These are phyloP conservation scores for Clarireedia monteithiana DNA, from an alignment of 2,329 filamentous ascomycete species.

Conservation along the genomic window DNA sequence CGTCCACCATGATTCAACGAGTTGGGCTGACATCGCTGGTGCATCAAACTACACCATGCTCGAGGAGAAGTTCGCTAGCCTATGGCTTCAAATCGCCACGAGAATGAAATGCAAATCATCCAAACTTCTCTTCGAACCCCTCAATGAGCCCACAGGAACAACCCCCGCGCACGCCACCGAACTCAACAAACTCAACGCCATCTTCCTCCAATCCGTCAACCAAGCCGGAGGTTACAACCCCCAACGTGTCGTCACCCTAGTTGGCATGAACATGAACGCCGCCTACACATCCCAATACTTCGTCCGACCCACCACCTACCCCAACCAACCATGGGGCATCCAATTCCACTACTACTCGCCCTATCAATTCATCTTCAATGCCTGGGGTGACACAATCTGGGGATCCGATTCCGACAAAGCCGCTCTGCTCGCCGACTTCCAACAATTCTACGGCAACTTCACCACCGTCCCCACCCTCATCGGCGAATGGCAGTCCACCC, in stretches of 20 bases:
- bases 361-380: constrained; percentile 40
- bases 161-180: constrained; percentile 42
- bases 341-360: constrained; percentile 57
- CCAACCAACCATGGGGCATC: constrained; percentile 47
- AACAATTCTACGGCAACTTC: constrained; percentile 45
- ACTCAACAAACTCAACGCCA: constrained; percentile 47
- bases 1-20: constrained; percentile 52
- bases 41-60: constrained; percentile 43
- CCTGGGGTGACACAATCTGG: constrained; percentile 55
- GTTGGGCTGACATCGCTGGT: constrained; percentile 46
- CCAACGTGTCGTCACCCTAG: constrained; percentile 47
- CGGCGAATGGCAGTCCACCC: constrained; percentile 49
- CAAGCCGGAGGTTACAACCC: constrained; percentile 48
- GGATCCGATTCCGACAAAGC: constrained; percentile 47
- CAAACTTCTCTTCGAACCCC: constrained; percentile 47
- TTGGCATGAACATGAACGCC: constrained; percentile 43
- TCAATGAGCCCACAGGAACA: constrained; percentile 50
- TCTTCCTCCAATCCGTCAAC: constrained; percentile 47
- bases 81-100: constrained; percentile 51
- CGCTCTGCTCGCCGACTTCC: constrained; percentile 40
- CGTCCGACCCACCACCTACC: constrained; percentile 38
- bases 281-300: constrained; percentile 49
- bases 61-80: constrained; percentile 45
- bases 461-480: constrained; percentile 47
- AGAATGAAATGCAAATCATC: constrained; percentile 47